These are phyloP conservation scores for Excoecaria cochinchinensis DNA, from an alignment of 345 rosid species.

Conservation along the genomic window DNA sequence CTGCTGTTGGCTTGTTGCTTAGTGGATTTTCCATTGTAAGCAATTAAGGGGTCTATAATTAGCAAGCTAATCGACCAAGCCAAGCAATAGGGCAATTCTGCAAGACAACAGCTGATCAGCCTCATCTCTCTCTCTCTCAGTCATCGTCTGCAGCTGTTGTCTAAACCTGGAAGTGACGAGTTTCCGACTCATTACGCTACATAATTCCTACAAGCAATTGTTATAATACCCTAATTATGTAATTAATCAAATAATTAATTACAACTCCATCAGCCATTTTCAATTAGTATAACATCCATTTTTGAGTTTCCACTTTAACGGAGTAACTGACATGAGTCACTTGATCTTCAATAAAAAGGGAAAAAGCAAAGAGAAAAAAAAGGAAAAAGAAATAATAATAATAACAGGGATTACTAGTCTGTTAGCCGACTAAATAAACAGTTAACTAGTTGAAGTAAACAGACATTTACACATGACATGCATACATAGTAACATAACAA, in stretches of 20 bases:
- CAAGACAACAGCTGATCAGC: too few relatives aligned
- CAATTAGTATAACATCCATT: background rate
- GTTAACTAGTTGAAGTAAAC: background rate
- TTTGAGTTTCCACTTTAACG: too few relatives aligned
- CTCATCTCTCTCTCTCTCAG: too few relatives aligned
- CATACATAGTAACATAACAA: background rate
- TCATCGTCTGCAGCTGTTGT: background rate
- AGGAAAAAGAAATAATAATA: too few relatives aligned
- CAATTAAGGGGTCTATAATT: background rate
- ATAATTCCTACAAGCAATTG: conserved; percentile 24
- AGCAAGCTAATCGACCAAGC: background rate
- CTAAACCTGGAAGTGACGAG: conserved; percentile 20
- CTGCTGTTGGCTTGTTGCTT: too few relatives aligned
- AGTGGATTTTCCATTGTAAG: too few relatives aligned
- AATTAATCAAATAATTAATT: background rate
- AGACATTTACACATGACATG: background rate
- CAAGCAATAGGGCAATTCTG: background rate
- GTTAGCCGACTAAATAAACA: background rate
- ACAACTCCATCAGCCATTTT: background rate
- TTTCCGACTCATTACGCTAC: conserved; percentile 22
- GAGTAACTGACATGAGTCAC: too few relatives aligned
- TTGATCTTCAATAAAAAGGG: background rate
- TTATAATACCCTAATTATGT: background rate
- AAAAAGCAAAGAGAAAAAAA: background rate
- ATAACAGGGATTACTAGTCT: background rate